Percentiles rank a stretch among this genome's conserved stretches.
These are phyloP conservation scores for Serendipita sp. DNA, from an alignment of 768 basidiomycete species.

Conservation along the genomic window DNA sequence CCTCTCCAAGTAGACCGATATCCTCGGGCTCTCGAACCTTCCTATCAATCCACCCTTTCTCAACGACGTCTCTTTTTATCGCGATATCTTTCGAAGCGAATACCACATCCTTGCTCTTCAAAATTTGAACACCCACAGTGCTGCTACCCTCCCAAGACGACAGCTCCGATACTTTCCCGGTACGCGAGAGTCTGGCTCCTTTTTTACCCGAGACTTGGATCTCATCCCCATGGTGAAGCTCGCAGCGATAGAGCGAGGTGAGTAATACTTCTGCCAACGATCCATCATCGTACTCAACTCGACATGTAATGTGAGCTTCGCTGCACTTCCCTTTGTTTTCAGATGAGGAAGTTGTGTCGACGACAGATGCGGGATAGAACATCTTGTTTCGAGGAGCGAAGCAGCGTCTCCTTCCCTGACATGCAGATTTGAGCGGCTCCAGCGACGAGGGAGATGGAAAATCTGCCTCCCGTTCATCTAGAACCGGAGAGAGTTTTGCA, in stretches of 20 bases:
- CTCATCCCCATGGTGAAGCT: not conserved
- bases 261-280: not conserved
- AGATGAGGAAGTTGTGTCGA: not conserved
- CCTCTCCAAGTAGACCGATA: too few species aligned
- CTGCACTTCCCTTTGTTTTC: not conserved
- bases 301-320: not conserved
- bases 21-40: too few species aligned
- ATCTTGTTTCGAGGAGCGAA: not conserved
- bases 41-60: not conserved
- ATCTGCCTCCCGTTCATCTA: too few species aligned
- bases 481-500: too few species aligned
- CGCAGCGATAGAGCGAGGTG: not conserved
- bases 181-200: not conserved
- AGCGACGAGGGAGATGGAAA: too few species aligned
- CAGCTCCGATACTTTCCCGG: not conserved
- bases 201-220: not conserved
- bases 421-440: not conserved
- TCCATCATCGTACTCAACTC: not conserved
- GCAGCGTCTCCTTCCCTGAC: not conserved
- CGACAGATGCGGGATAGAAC: not conserved
- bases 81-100: not conserved
- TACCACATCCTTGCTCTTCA: not conserved
- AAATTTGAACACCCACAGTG: not conserved
- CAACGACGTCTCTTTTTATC: not conserved
- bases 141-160: not conserved